Evolutionary conservation across 2,329 filamentous ascomycete species (phyloP), one percentile per base, ranked within the genome.

Genomic region (Scytalidium lignicola): DNA sequence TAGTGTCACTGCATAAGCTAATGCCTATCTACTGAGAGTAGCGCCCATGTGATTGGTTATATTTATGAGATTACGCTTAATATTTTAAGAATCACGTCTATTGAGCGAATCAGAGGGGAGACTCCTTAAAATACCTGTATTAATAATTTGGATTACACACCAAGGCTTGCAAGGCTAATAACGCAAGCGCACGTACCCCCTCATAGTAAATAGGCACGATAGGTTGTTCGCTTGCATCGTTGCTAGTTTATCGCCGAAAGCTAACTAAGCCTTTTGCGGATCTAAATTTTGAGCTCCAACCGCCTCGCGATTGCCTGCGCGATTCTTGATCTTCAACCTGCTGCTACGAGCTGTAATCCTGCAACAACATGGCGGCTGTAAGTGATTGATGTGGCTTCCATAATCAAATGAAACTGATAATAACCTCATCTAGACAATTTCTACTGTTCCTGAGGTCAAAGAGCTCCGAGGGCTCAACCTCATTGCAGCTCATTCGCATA

Each of bases 401-500:
- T 41, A 26, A 44, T n/a, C 20, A 23, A 17, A 17, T 37, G 15
- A 13, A 17, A 13, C 32, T 37, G 15, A 37, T n/a, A 37, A 37
- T 37, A n/a, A 37, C 32, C 15, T 13, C 23, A n/a, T 23, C 3
- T 45, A 82, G 79, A 70, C 73, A 65, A 88, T 89, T 61, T 83
- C 83, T 52, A 97, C 93, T 62, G 84, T 97, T 69, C 88, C 90
- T 66, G 92, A 97, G 78, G 88, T 83, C 70, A 96, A 93, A 73
- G 92, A 97, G 80, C 86, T 97, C 67, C 86, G 91, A 61, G 91
- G 91, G 57, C 84, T 99, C 65, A 97, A 96, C 72, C 86, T 99
- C 71, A 95, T 99, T 70, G 93, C 93, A 54, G 92, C 93, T 51
- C 93, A 99, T 75, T 99, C 93, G 50, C 93, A 99, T 70, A 96